A percentile compares a stretch with the other conserved stretches of the same genome.
Evolutionary conservation across 345 rosid species (phyloP).

Genomic region (Heritiera fomes): DNA sequence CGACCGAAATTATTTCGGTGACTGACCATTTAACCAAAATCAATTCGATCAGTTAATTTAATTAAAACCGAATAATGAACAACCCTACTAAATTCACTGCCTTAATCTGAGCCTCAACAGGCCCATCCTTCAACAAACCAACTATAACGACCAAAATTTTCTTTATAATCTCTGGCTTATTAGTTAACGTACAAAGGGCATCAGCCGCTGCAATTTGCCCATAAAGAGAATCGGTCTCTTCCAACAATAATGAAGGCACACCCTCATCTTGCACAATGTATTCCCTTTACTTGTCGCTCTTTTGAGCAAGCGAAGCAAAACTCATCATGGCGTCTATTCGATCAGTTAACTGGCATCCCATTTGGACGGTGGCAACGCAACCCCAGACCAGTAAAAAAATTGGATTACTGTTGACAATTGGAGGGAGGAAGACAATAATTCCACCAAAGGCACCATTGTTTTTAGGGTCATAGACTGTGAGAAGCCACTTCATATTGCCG

Average conservation of each 20-base stretch:
- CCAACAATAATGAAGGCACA: constrained; percentile 51
- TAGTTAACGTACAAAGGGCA: constrained; percentile 42
- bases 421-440: constrained; percentile 59
- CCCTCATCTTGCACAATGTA: constrained; percentile 79
- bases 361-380: constrained; percentile 49
- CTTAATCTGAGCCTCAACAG: constrained; percentile 57
- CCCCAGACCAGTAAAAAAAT: constrained; percentile 87
- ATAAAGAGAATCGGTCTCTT: constrained; percentile 47
- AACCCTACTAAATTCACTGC: too few species aligned
- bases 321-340: constrained; percentile 69
- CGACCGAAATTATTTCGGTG: too few species aligned
- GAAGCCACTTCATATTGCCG: constrained; percentile 74
- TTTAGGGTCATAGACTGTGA: constrained; percentile 45
- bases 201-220: constrained; percentile 55
- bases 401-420: constrained; percentile 74
- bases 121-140: constrained; percentile 55
- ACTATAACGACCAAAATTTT: constrained; percentile 47
- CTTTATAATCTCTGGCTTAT: constrained; percentile 57
- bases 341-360: constrained; percentile 42
- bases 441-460: constrained; percentile 44
- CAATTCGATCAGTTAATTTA: too few species aligned
- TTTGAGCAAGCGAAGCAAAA: constrained; percentile 57
- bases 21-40: too few species aligned
- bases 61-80: too few species aligned
- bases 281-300: constrained; percentile 67